Base-by-base conservation (phyloP, 148 eudicot genomes). In the Cornus controversa region DNA sequence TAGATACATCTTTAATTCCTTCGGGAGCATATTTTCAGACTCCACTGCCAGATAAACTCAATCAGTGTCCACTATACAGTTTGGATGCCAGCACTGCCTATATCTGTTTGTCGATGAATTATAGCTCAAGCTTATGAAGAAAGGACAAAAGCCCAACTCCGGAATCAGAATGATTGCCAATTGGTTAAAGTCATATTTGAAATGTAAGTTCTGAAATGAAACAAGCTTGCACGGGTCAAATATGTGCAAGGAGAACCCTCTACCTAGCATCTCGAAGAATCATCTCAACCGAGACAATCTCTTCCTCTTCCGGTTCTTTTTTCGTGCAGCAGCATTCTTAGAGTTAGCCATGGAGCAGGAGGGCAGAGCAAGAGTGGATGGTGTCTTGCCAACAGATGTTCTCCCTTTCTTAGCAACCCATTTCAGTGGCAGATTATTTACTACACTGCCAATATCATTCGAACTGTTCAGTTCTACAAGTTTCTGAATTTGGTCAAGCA, bases 401-500 rank as follows among this genome's bases (percentile, higher is more conserved):
- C 97, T 79, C 29, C 82, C 57, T 82, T 84, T 90, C 78, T 85
- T 92, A 8, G 86, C 89, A 73, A 75, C 86, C 97, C 98, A 94
- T 75, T 84, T 88, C 78, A 92, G 66, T 9, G 94, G 92, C 71
- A 94, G 83, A 28, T 83, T 84, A 66, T 88, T 78, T 31, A 92
- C 92, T 25, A 92, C 86, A 20, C 40, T 73, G 31, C 89, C 79
- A 60, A 94, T 82, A 81, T 90, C 85, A 77, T 75, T 72, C 23
- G 91, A 70, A 68, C 75, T 78, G 63, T 86, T 83, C 24, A 94
- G 84, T 53, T 92, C 88, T 71, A 90, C 97, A 31, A 92, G 88
- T 70, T 81, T 89, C 74, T 86, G 86, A 60, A 92, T 87, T 75
- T 90, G 93, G 73, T 84, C 91, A 73, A 90, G 88, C 83, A 91